phyloP scores from a whole-genome alignment of 2,329 filamentous ascomycete genomes.

The Colletotrichum orchidophilum region DNA sequence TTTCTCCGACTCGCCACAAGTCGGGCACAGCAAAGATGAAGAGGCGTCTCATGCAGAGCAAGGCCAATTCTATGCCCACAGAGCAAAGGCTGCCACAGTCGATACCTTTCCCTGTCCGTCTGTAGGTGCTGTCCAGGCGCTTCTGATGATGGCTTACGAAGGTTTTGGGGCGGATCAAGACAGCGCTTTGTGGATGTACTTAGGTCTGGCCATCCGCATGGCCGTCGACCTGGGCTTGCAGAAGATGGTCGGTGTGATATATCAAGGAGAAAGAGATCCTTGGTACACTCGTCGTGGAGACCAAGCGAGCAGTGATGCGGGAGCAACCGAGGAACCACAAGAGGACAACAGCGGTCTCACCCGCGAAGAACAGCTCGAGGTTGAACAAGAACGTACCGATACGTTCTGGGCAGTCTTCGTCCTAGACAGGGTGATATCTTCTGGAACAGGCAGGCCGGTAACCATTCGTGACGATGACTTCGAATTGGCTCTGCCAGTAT shows the following conservation, averaged over 20 bases:
- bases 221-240: slow-evolving; percentile 83
- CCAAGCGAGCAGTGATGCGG: slow-evolving; percentile 43
- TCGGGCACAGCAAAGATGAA: slow-evolving; percentile 57
- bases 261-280: slow-evolving; percentile 63
- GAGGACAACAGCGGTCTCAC: slow-evolving; percentile 53
- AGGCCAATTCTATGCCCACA: slow-evolving; percentile 80
- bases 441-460: slow-evolving; percentile 84
- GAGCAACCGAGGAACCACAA: slow-evolving; percentile 44
- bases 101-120: slow-evolving; percentile 86
- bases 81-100: slow-evolving; percentile 83
- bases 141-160: slow-evolving; percentile 85
- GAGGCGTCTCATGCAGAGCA: slow-evolving; percentile 70
- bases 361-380: slow-evolving; percentile 66
- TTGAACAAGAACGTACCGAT: slow-evolving; percentile 84
- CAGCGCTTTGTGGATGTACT: slow-evolving; percentile 92
- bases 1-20: slow-evolving; percentile 73
- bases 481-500: slow-evolving; percentile 75
- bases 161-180: slow-evolving; percentile 90
- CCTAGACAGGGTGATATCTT: slow-evolving; percentile 86
- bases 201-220: slow-evolving; percentile 87
- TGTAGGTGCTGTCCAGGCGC: slow-evolving; percentile 85
- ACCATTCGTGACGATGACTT: slow-evolving; percentile 87
- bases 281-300: slow-evolving; percentile 58
- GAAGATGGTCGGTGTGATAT: slow-evolving; percentile 78
- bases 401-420: slow-evolving; percentile 94